phyloP scores from a whole-genome alignment of 2,329 filamentous ascomycete species.

The Furcasterigmium furcatum region DNA sequence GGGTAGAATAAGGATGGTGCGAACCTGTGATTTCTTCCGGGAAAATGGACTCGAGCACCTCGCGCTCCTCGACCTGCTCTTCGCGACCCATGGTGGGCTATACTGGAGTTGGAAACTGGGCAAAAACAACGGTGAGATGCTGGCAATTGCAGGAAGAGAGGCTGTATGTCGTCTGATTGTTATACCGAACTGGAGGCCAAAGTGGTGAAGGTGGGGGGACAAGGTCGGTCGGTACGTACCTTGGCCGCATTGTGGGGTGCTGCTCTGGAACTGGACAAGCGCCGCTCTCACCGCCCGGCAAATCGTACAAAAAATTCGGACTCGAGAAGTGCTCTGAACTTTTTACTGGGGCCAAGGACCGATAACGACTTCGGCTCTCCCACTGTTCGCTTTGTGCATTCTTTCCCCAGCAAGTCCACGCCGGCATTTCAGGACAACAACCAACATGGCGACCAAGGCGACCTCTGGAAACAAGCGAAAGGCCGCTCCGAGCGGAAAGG shows the following conservation, averaged over 20 bases:
- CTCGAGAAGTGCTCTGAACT: background rate
- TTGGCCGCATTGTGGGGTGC: constrained; percentile 9
- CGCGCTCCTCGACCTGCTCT: constrained; percentile 92
- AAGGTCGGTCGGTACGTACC: constrained; percentile 11
- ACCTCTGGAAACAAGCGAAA: constrained; percentile 56
- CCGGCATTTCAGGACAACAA: constrained; percentile 1
- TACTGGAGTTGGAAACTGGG: no score
- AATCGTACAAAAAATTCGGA: constrained; percentile 20
- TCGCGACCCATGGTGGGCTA: constrained; percentile 61
- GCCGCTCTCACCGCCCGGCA: constrained; percentile 29
- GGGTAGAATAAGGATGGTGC: constrained; percentile 11
- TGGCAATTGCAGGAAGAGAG: background rate
- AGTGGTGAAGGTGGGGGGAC: no score
- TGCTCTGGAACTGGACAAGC: constrained; percentile 9
- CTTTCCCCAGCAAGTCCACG: constrained; percentile 2
- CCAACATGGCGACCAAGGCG: constrained; percentile 46
- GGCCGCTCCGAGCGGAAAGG: constrained; percentile 40
- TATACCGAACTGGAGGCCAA: background rate
- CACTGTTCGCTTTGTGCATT: constrained; percentile 4
- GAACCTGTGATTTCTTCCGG: constrained; percentile 93
- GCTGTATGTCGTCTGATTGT: background rate
- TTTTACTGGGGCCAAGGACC: constrained; percentile 1
- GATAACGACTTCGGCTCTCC: background rate
- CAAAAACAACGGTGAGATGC: no score
- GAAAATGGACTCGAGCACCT: constrained; percentile 97